Evolutionary conservation across 495 filamentous ascomycete species (phyloP).

Genomic region (Usnea hakonensis): DNA sequence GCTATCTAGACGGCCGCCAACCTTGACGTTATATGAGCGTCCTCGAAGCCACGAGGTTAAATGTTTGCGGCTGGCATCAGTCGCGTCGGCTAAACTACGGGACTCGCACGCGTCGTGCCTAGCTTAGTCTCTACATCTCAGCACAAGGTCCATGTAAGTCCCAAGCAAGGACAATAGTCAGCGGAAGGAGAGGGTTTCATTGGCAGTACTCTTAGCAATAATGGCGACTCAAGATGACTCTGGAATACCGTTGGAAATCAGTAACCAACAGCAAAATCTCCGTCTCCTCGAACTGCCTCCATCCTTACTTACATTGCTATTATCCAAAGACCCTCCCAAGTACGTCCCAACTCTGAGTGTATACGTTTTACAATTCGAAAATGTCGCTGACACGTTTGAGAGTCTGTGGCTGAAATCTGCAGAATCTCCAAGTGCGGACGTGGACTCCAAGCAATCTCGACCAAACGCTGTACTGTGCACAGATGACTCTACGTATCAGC

Average conservation of each 20-base stretch:
- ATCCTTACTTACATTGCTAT: constrained; percentile 59
- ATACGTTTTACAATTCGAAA: constrained; percentile 1
- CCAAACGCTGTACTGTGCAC: constrained; percentile 65
- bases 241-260: constrained; percentile 57
- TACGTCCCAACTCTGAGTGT: constrained; percentile 32
- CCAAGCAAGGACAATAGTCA: background rate
- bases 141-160: too few species aligned
- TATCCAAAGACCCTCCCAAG: constrained; percentile 52
- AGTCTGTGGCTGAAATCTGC: constrained; percentile 63
- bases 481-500: constrained; percentile 58
- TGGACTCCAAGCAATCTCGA: constrained; percentile 22
- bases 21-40: background rate
- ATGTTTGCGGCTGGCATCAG: background rate
- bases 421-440: constrained; percentile 16
- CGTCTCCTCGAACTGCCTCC: constrained; percentile 75
- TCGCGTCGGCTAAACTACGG: constrained; percentile 4
- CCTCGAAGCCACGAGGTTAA: background rate
- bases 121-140: background rate
- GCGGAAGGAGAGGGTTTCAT: background rate
- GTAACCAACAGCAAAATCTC: constrained; percentile 52
- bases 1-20: background rate
- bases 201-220: background rate
- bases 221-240: constrained; percentile 42
- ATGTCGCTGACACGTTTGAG: constrained; percentile 13
- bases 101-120: background rate